Conservation (phyloP, 352 stramenopile genomes). For the Pythium utonaiense region DNA sequence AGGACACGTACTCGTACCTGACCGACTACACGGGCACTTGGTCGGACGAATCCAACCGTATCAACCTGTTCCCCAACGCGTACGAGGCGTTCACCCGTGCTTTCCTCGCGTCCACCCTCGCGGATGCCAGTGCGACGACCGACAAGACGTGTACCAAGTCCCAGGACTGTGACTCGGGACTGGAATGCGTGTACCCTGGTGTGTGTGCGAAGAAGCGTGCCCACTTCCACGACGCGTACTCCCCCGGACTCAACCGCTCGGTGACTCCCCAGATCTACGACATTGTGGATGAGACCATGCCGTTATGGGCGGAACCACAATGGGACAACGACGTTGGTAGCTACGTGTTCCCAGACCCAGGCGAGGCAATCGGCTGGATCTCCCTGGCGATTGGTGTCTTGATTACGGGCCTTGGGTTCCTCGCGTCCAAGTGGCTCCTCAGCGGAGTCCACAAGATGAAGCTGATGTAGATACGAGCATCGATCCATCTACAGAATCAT, state of each 20-base stretch:
- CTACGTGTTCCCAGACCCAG: constrained; percentile 81
- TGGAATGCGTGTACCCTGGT: constrained; percentile 79
- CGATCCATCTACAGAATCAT: too few species aligned
- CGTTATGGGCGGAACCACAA: constrained; percentile 73
- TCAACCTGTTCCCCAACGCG: constrained; percentile 75
- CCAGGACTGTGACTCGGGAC: constrained; percentile 51
- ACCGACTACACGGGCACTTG: constrained; percentile 52
- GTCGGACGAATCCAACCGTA: constrained; percentile 46
- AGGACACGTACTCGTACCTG: constrained; percentile 32
- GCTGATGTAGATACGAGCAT: constrained; percentile 75
- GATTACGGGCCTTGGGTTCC: constrained; percentile 37
- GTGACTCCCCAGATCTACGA: constrained; percentile 44
- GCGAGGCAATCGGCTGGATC: constrained; percentile 69
- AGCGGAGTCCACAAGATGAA: constrained; percentile 79
- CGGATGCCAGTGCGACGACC: constrained; percentile 26
- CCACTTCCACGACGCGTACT: constrained; percentile 79
- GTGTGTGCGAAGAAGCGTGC: constrained; percentile 52
- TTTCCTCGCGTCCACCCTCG: constrained; percentile 61
- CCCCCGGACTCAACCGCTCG: constrained; percentile 58
- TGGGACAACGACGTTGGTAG: constrained; percentile 66
- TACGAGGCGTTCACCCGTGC: constrained; percentile 77
- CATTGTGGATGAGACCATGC: constrained; percentile 58
- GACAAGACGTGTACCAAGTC: constrained; percentile 45
- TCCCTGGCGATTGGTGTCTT: constrained; percentile 47
- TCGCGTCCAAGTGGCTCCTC: constrained; percentile 49